Conservation (phyloP, 371 early-diverging fungal species). For the Batrachochytrium dendrobatidis region DNA sequence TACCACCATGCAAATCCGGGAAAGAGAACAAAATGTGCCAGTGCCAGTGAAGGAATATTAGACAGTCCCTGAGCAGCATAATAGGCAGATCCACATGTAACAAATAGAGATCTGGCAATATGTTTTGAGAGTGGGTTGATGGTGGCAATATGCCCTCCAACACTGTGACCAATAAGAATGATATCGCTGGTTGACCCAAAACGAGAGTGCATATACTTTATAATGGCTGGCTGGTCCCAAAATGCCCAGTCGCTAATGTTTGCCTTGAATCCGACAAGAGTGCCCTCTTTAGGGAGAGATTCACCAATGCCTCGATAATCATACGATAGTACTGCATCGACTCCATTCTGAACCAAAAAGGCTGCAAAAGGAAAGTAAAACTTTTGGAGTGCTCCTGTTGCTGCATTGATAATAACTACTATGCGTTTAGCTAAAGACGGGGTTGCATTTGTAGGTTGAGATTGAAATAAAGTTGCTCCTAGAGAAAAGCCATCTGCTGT, state of each 20-base stretch:
- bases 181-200: neutral
- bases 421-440: neutral
- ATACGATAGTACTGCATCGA: neutral
- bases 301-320: slow-evolving; percentile 1
- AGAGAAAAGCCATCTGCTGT: neutral
- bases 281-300: neutral
- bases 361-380: neutral
- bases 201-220: neutral
- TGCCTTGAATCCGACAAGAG: neutral
- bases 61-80: neutral
- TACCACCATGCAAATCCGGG: neutral
- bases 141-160: neutral
- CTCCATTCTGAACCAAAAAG: neutral
- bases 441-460: too few species aligned
- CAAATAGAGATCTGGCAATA: neutral
- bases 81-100: neutral
- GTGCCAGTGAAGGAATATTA: neutral
- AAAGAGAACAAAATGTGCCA: neutral
- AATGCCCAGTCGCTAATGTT: slow-evolving; percentile 1
- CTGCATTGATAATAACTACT: neutral
- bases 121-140: neutral
- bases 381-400: neutral
- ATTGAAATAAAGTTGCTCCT: neutral
- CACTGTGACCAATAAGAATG: slow-evolving; percentile 1
- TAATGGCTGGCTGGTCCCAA: neutral